phyloP scores from a whole-genome alignment of 2,329 filamentous ascomycete genomes.

The Fusarium sp. region DNA sequence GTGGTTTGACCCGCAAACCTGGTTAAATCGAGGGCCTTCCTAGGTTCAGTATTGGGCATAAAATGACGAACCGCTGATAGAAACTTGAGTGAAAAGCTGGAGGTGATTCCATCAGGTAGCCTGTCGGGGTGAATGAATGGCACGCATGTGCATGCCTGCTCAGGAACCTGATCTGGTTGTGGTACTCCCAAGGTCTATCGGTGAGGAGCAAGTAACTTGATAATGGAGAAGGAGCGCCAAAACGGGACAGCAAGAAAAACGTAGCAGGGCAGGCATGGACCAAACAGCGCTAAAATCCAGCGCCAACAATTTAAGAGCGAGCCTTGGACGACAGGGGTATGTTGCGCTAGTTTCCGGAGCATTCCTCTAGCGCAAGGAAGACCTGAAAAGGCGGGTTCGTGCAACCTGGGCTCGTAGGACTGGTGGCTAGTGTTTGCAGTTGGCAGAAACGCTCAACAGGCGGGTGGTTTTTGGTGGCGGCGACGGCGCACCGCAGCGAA shows the following conservation, averaged over 20 bases:
- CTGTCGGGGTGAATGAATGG: constrained; percentile 1
- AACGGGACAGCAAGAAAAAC: constrained; percentile 40
- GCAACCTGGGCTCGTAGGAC: not conserved
- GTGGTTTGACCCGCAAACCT: not conserved
- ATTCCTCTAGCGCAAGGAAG: constrained; percentile 34
- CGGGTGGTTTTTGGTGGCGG: constrained; percentile 5
- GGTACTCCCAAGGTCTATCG: constrained; percentile 14
- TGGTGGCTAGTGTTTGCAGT: not conserved
- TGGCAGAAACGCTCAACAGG: constrained; percentile 10
- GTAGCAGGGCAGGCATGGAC: constrained; percentile 33
- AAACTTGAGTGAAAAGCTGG: not conserved
- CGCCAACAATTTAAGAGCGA: constrained; percentile 30
- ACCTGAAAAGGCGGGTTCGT: constrained; percentile 1
- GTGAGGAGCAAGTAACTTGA: constrained; percentile 36
- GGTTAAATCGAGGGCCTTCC: not conserved
- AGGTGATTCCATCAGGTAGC: not conserved
- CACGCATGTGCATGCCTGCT: constrained; percentile 18
- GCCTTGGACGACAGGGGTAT: constrained; percentile 6
- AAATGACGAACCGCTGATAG: not conserved
- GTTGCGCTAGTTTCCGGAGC: constrained; percentile 25
- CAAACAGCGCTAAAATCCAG: constrained; percentile 22
- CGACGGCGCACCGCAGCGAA: constrained; percentile 24
- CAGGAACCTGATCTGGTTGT: constrained; percentile 12
- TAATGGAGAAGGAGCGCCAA: constrained; percentile 25
- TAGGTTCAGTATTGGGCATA: not conserved